phyloP scores from a whole-genome alignment of 495 filamentous ascomycete genomes.

The Saxophila tyrrhenica region DNA sequence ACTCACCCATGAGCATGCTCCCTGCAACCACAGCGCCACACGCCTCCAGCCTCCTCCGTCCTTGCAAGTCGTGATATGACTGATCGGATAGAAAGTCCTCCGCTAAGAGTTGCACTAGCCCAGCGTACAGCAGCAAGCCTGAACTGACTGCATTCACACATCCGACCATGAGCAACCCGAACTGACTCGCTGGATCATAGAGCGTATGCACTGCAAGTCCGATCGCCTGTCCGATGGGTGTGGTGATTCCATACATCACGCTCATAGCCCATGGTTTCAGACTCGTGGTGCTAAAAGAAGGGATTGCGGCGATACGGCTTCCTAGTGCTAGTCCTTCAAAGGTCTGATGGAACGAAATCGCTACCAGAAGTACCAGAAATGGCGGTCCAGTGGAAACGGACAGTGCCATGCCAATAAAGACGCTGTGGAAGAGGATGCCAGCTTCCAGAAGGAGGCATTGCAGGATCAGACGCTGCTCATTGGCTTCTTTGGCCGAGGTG shows the following conservation, averaged over 20 bases:
- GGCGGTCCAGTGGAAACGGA: conserved; percentile 50
- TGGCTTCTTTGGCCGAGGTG: conserved; percentile 4
- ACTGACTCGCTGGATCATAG: conserved; percentile 73
- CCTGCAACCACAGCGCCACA: conserved; percentile 67
- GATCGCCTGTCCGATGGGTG: conserved; percentile 81
- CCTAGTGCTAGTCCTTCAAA: conserved; percentile 62
- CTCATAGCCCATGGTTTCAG: conserved; percentile 84
- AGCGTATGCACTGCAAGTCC: conserved; percentile 70
- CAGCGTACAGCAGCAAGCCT: conserved; percentile 80
- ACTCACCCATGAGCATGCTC: conserved; percentile 56
- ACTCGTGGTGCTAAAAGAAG: conserved; percentile 7
- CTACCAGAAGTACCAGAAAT: conserved; percentile 55
- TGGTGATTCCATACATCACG: conserved; percentile 81
- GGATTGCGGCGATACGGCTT: conserved; percentile 41
- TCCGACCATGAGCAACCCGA: conserved; percentile 80
- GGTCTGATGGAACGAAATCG: conserved; percentile 59
- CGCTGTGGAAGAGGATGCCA: conserved; percentile 44
- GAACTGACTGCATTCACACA: conserved; percentile 85
- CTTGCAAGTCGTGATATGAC: conserved; percentile 66
- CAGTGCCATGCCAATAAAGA: conserved; percentile 59
- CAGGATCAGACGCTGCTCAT: conserved; percentile 28
- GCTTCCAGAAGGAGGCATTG: conserved; percentile 36
- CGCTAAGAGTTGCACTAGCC: conserved; percentile 79
- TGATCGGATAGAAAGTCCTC: conserved; percentile 88
- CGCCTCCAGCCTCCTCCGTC: conserved; percentile 59